Evolutionary conservation across 2,329 filamentous ascomycete species (phyloP).

Genomic region (Xylaria sp.): DNA sequence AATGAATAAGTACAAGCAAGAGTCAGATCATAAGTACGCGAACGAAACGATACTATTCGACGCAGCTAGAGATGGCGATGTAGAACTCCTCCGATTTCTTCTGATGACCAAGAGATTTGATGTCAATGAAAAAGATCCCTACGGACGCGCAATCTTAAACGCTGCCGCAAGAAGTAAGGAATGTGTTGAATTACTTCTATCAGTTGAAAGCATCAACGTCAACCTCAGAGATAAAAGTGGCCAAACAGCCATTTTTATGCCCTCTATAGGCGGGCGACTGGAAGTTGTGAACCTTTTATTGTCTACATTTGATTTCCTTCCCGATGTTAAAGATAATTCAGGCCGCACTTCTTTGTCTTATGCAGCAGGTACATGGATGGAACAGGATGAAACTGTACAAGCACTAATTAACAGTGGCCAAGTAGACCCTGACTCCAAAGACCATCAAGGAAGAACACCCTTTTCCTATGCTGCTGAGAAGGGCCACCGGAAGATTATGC

Average conservation of each 20-base stretch:
- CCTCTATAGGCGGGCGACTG: background rate
- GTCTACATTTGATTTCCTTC: background rate
- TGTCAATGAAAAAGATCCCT: background rate
- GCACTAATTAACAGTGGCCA: background rate
- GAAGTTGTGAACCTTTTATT: background rate
- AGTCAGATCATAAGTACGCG: background rate
- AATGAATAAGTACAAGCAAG: background rate
- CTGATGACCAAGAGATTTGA: background rate
- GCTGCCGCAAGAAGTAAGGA: too few species aligned
- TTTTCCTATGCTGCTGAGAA: background rate
- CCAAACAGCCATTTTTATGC: background rate
- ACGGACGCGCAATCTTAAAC: background rate
- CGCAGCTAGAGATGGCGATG: background rate
- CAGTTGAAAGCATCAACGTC: too few species aligned
- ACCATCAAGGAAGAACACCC: background rate
- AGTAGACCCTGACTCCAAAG: background rate
- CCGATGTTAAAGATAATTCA: background rate
- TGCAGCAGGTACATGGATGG: background rate
- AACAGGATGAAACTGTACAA: background rate
- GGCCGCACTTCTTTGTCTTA: background rate
- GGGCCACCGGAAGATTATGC: background rate
- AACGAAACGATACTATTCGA: background rate
- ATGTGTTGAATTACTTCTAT: too few species aligned
- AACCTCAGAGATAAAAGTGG: too few species aligned
- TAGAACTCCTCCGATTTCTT: background rate